Conservation (phyloP, 1,284 basidiomycete species). For the Testicularia cyperi region DNA sequence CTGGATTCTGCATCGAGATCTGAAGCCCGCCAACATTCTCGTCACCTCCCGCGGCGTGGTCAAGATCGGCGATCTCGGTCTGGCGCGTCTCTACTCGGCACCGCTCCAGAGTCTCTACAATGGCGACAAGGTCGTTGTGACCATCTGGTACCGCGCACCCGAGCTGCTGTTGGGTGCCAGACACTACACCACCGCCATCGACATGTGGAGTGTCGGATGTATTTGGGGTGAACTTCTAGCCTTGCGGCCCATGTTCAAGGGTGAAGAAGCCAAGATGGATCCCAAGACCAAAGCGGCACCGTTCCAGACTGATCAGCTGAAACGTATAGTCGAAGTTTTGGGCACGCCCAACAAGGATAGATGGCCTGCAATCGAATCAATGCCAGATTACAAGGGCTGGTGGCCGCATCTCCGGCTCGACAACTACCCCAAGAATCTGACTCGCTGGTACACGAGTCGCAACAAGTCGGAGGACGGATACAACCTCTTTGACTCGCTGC, state of each 20-base stretch:
- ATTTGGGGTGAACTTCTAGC: constrained; percentile 94
- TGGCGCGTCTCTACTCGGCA: constrained; percentile 82
- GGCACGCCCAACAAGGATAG: constrained; percentile 81
- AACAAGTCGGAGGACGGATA: constrained; percentile 61
- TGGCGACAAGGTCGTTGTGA: constrained; percentile 97
- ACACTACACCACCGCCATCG: constrained; percentile 94
- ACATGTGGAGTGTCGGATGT: constrained; percentile 98
- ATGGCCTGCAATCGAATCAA: constrained; percentile 85
- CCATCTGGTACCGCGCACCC: constrained; percentile 97
- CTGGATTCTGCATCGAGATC: constrained; percentile 92
- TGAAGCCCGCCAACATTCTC: constrained; percentile 98
- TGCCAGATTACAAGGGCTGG: constrained; percentile 74
- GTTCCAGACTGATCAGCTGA: constrained; percentile 73
- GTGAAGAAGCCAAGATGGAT: constrained; percentile 95
- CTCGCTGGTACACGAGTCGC: constrained; percentile 75
- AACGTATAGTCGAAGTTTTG: constrained; percentile 90
- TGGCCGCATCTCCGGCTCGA: constrained; percentile 44
- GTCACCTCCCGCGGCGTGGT: constrained; percentile 85
- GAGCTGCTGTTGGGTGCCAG: constrained; percentile 91
- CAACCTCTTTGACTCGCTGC: constrained; percentile 46
- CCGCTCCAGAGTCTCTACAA: constrained; percentile 76
- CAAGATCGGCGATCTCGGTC: constrained; percentile 95
- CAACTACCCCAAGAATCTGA: constrained; percentile 68
- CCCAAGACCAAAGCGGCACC: constrained; percentile 54
- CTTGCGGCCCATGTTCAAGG: constrained; percentile 94